Percentiles rank a stretch among this genome's conserved stretches.
These are phyloP conservation scores for Euphorbia neoarborescens DNA, from an alignment of 441 rosid genomes.

Conservation along the genomic window DNA sequence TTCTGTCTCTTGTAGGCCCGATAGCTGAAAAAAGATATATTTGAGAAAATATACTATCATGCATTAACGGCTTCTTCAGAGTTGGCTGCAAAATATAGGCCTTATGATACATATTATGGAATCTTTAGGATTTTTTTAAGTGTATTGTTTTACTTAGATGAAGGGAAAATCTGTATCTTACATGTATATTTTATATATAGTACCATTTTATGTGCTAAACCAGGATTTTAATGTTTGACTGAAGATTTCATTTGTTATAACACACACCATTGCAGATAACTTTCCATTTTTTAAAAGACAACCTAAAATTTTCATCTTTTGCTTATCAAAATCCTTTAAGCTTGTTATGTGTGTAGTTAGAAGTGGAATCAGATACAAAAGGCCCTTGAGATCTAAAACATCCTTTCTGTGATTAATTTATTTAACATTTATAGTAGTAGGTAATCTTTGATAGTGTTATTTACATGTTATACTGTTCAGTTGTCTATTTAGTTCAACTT, in stretches of 20 bases:
- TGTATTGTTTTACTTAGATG: neutral
- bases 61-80: conserved; percentile 60
- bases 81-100: conserved; percentile 55
- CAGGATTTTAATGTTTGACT: neutral
- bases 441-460: no score
- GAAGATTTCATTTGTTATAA: neutral
- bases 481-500: no score
- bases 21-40: conserved; percentile 70
- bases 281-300: neutral
- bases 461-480: no score
- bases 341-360: neutral
- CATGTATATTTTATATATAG: no score
- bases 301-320: neutral
- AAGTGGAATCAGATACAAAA: neutral
- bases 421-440: no score
- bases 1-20: conserved; percentile 50
- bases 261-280: neutral
- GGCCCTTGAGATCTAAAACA: neutral
- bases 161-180: neutral
- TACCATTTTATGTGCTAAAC: neutral
- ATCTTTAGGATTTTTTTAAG: conserved; percentile 13
- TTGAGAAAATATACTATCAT: conserved; percentile 76
- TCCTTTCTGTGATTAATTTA: no score
- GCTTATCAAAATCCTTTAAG: conserved; percentile 5
- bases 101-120: conserved; percentile 67